Evolutionary conservation across 2,329 filamentous ascomycete genomes (phyloP), one percentile per base, ranked within the genome.

Genomic region (Leptographium lundbergii): DNA sequence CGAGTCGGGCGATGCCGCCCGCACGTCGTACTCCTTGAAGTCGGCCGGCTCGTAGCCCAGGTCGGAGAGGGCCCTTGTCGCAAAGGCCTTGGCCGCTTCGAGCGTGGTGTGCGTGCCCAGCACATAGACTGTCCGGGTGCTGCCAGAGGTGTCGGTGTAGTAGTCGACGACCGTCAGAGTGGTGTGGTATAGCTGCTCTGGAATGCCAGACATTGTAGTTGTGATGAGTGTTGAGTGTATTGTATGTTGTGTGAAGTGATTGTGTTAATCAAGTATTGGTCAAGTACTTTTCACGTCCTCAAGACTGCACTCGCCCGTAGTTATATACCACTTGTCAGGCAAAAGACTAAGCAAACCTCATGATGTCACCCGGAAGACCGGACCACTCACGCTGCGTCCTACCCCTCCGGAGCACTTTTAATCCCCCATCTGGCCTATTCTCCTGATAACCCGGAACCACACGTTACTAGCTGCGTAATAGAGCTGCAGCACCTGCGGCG

Each of bases 71-170:
- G 70, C 68, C 5, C 61, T 61, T 36, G 60, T 59, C 19, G 73
- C 68, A 39, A 70, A 75, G 2, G 60, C 58, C 61, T 75, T 74
- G 17, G 74, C 73, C 0, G 70, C 67, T 3, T 64, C 54, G 6
- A 75, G 63, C 19, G 66, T 66, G 4, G 68, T 70, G 59, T 71
- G 73, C 0, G 74, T 75, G 56, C 68, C 72, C 1, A 75, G 70
- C 19, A 75, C 68, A 62, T 70, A 71, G 51, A 68, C 67, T 3
- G 64, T 65, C 19, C 65, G 67, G 14, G 62, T 67, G n/a, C 64
- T 65, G 24, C 66, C 68, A 0, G 65, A 67, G 1, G 67, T 64
- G 57, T 69, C 63, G 11, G 63, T 64, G 62, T 73, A 70, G 60
- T 67, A 70, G 34, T 67, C 65, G 24, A 67, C 62, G 4, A 73